Conservation (phyloP, 495 filamentous ascomycete genomes). For the Parmelia sp. region DNA sequence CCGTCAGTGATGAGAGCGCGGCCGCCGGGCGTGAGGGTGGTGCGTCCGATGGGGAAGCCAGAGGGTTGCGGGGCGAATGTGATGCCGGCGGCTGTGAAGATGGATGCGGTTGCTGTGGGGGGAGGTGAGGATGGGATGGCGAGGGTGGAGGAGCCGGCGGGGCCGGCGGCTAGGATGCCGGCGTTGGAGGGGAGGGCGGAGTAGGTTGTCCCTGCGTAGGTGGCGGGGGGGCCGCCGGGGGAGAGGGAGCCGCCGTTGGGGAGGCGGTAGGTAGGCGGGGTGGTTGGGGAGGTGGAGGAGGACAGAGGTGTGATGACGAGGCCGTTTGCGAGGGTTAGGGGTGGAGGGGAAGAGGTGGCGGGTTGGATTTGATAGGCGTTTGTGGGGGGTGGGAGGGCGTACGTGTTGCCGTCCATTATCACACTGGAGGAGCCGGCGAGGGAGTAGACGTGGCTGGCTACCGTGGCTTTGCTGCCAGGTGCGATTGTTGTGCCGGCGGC, state of each 20-base stretch:
- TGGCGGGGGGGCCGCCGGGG: slow-evolving; percentile 7
- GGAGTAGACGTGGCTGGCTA: slow-evolving; percentile 10
- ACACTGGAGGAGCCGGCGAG: slow-evolving; percentile 16
- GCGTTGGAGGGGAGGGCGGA: slow-evolving; percentile 13
- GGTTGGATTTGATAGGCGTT: slow-evolving; percentile 14
- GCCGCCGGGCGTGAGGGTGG: slow-evolving; percentile 13
- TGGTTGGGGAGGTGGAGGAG: background rate
- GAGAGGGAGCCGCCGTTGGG: slow-evolving; percentile 16
- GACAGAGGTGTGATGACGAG: slow-evolving; percentile 9
- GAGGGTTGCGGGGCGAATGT: slow-evolving; percentile 7
- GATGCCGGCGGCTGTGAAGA: slow-evolving; percentile 9
- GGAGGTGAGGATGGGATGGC: background rate
- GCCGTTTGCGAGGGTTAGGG: slow-evolving; percentile 17
- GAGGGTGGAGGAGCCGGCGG: slow-evolving; percentile 7
- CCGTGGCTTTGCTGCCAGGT: slow-evolving; percentile 1
- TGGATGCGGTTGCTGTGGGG: background rate
- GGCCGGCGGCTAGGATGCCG: slow-evolving; percentile 10
- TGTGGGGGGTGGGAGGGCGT: slow-evolving; percentile 13
- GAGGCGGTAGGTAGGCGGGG: background rate
- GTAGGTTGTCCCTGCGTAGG: slow-evolving; percentile 10
- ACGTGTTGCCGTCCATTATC: slow-evolving; percentile 11
- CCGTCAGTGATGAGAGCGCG: slow-evolving; percentile 8
- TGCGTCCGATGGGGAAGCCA: slow-evolving; percentile 9
- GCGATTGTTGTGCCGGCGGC: slow-evolving; percentile 11
- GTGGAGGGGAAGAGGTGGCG: background rate